Conservation (phyloP, 208 protist species). For the Leptomonas pyrrhocoris region DNA sequence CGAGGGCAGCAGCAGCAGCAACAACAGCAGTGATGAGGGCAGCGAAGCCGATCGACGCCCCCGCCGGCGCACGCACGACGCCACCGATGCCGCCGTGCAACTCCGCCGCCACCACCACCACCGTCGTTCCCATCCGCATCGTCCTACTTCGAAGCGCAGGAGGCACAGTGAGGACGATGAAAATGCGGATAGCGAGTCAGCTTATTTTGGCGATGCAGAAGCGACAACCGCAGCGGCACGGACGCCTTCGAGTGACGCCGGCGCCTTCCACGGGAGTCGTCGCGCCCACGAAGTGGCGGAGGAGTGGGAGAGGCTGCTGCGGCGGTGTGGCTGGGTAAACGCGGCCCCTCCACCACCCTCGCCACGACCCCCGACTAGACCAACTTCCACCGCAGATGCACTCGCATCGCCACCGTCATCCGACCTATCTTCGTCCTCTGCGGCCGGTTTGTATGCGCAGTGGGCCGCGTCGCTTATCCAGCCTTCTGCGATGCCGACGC, state of each 20-base stretch:
- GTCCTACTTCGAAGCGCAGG: too few relatives aligned
- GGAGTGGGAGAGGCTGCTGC: conserved; percentile 31
- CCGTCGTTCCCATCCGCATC: too few relatives aligned
- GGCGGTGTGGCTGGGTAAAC: conserved; percentile 33
- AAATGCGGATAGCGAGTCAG: not conserved
- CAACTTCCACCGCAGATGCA: not conserved
- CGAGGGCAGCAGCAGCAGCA: not conserved
- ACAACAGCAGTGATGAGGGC: not conserved
- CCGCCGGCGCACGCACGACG: too few relatives aligned
- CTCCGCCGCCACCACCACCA: not conserved
- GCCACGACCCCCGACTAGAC: not conserved
- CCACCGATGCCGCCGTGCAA: too few relatives aligned
- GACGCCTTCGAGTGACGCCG: not conserved
- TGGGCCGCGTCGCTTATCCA: conserved; percentile 27
- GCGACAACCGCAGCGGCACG: not conserved
- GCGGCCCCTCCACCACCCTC: conserved; percentile 12
- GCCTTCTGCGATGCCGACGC: conserved; percentile 8
- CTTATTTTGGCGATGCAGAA: not conserved
- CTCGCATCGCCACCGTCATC: not conserved
- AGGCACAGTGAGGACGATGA: not conserved
- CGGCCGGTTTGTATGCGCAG: not conserved
- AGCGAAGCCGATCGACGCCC: too few relatives aligned
- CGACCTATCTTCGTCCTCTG: not conserved
- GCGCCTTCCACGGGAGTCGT: conserved; percentile 16
- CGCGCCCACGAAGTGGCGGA: conserved; percentile 26